Conservation (phyloP, 2,329 filamentous ascomycete species). For the Calonectria pteridis region DNA sequence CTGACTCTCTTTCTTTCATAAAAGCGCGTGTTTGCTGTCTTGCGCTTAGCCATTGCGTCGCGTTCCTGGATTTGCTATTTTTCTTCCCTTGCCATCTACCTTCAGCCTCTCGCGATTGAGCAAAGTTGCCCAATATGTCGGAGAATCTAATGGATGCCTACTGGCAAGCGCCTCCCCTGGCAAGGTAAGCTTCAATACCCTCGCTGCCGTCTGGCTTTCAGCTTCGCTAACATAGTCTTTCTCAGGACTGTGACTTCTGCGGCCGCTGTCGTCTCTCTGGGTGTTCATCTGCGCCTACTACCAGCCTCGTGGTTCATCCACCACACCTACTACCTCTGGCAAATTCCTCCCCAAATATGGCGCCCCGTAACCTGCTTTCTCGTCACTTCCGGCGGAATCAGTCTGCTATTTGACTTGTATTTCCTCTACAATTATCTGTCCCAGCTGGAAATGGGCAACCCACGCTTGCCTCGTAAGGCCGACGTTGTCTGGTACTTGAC, state of each 20-base stretch:
- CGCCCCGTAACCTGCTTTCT: slow-evolving; percentile 58
- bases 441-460: slow-evolving; percentile 77
- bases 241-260: slow-evolving; percentile 75
- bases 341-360: slow-evolving; percentile 60
- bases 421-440: slow-evolving; percentile 82
- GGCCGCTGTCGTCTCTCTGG: slow-evolving; percentile 70
- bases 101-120: slow-evolving; percentile 39
- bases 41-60: slow-evolving; percentile 10
- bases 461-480: slow-evolving; percentile 80
- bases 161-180: slow-evolving; percentile 56
- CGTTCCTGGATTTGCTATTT: slow-evolving; percentile 29
- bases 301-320: slow-evolving; percentile 65
- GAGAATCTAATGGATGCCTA: slow-evolving; percentile 50
- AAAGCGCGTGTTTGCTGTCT: slow-evolving; percentile 25
- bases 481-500: slow-evolving; percentile 85
- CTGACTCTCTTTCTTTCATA: slow-evolving; percentile 30
- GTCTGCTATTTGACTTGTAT: slow-evolving; percentile 80
- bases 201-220: not conserved
- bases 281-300: slow-evolving; percentile 69
- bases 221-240: slow-evolving; percentile 34
- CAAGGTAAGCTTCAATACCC: slow-evolving; percentile 51
- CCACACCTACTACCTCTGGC: slow-evolving; percentile 64
- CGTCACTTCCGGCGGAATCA: slow-evolving; percentile 53
- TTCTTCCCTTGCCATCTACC: not conserved
- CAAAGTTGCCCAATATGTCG: slow-evolving; percentile 51